Base-by-base conservation (phyloP, 2,329 filamentous ascomycete genomes). In the Fusarium sacchari region DNA sequence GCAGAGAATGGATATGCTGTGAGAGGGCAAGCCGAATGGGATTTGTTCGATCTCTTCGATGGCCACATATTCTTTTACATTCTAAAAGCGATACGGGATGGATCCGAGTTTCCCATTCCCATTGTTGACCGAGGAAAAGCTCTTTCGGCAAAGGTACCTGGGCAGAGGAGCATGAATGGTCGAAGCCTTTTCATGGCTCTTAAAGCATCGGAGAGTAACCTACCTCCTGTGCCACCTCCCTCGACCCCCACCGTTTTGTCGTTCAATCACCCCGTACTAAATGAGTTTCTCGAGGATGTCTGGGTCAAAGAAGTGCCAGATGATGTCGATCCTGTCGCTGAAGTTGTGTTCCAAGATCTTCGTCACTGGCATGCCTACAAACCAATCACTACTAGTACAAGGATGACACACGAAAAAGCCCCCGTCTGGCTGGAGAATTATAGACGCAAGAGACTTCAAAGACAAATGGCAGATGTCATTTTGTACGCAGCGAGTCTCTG, bases 101-200 rank as follows among this genome's bases (percentile, higher is more conserved):
- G 28, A 32, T 49, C 46, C 2, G 46, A 32, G 28, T 12, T 49
- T 24, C 28, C 46, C 6, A 18, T 18, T 3, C 15, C 22, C 7
- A 49, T 49, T 13, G 0, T 7, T 24, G 28, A 32, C 22, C 46
- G 28, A n/a, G 46, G 4, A 5, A 49, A 32, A 49, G 28, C 7
- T 32, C 46, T 32, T 13, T 49, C 46, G 0, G 46, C 10, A 9
- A 18, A 0, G 3, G 11, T 5, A 0, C 10, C 32, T 18, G 22
- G 28, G 46, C 22, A 49, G 22, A 49, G 46, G 22, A 32, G 7
- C 15, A 49, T 32, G 7, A 32, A 18, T 49, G 7, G 22, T 24
- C 22, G 28, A 49, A 32, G 22, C 11, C 28, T 24, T 49, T 49
- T 49, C 46, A 18, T 4, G 10, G 22, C 28, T 3, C 28, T 49